Evolutionary conservation across 2,329 filamentous ascomycete genomes (phyloP).

Genomic region (Aspergillus aculeatus): DNA sequence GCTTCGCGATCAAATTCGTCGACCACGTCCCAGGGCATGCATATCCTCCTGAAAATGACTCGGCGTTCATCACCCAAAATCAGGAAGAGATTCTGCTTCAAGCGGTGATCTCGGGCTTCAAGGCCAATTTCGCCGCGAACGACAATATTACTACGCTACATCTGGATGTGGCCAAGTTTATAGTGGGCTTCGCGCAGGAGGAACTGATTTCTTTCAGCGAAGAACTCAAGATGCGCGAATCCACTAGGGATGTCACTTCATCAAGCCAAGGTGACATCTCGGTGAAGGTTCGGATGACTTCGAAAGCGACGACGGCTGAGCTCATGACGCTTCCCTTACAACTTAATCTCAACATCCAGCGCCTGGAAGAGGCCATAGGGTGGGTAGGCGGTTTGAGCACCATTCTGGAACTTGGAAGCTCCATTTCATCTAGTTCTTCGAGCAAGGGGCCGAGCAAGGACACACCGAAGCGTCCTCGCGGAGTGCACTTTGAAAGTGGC

Average conservation of each 20-base stretch:
- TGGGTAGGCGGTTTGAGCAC: constrained; percentile 91
- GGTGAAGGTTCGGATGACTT: constrained; percentile 34
- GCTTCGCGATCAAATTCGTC: constrained; percentile 37
- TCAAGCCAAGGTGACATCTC: constrained; percentile 41
- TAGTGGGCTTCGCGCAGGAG: constrained; percentile 49
- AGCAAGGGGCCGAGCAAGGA: constrained; percentile 37
- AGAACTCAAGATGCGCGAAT: constrained; percentile 47
- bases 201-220: constrained; percentile 55
- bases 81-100: constrained; percentile 37
- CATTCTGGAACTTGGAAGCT: constrained; percentile 82
- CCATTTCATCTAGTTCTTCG: constrained; percentile 72
- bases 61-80: constrained; percentile 21
- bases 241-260: constrained; percentile 41
- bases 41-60: constrained; percentile 21
- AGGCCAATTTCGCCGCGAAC: constrained; percentile 22
- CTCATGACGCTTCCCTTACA: constrained; percentile 75
- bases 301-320: constrained; percentile 48
- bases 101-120: constrained; percentile 26
- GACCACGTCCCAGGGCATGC: constrained; percentile 35
- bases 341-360: constrained; percentile 72
- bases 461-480: constrained; percentile 40
- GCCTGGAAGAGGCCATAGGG: constrained; percentile 79
- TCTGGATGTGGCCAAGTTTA: constrained; percentile 43
- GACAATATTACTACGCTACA: constrained; percentile 27
- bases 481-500: constrained; percentile 58